Evolutionary conservation across 805 yeast species (phyloP).

Genomic region (Ogataea degrootiae): DNA sequence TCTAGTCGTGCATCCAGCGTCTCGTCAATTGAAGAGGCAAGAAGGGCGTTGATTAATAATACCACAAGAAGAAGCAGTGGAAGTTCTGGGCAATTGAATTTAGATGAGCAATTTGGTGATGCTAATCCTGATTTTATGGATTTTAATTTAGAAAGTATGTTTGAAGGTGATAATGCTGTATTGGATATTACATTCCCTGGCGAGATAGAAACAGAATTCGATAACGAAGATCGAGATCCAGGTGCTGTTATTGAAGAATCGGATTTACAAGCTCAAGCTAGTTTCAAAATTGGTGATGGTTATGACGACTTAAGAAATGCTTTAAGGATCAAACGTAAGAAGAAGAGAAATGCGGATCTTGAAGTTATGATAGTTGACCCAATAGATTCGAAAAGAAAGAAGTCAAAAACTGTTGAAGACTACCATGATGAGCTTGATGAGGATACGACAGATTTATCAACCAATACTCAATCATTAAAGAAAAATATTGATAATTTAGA

Average conservation of each 20-base stretch:
- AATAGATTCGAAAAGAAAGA: not conserved
- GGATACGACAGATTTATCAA: not conserved
- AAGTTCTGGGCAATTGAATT: not conserved
- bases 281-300: slow-evolving; percentile 4
- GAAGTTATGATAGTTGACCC: not conserved
- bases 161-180: slow-evolving; percentile 18
- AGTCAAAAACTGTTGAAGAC: not conserved
- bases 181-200: slow-evolving; percentile 12
- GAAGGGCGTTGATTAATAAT: slow-evolving; percentile 14
- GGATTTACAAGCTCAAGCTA: not conserved
- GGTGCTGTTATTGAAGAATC: not conserved
- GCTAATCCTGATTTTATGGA: not conserved
- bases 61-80: slow-evolving; percentile 10
- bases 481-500: not conserved
- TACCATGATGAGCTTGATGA: not conserved
- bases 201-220: not conserved
- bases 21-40: slow-evolving; percentile 24
- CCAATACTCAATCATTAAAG: not conserved
- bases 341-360: not conserved
- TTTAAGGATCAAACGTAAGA: slow-evolving; percentile 1
- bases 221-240: not conserved
- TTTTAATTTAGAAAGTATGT: not conserved
- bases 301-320: slow-evolving; percentile 9
- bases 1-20: slow-evolving; percentile 21
- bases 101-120: not conserved